phyloP scores from a whole-genome alignment of 169 alveolate genomes.

The Plasmodium chabaudi region DNA sequence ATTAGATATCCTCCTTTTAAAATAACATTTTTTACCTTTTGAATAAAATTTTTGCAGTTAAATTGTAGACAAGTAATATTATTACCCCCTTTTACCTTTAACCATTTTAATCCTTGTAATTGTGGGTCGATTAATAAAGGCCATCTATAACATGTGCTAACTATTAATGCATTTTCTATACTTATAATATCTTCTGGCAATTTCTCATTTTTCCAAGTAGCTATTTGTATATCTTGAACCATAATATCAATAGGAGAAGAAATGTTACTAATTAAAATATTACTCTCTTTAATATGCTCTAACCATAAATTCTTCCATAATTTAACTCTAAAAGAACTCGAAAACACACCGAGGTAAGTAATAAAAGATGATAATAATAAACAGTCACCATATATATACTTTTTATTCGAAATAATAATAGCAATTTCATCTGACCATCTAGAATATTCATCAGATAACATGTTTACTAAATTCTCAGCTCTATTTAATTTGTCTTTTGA shows the following conservation, averaged over 20 bases:
- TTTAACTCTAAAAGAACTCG: conserved; percentile 91
- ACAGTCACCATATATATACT: conserved; percentile 95
- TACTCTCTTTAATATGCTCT: conserved; percentile 89
- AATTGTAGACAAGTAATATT: conserved; percentile 92
- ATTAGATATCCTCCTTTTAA: conserved; percentile 94
- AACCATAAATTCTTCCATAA: conserved; percentile 94
- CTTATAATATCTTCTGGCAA: conserved; percentile 96
- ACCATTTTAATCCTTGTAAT: conserved; percentile 96
- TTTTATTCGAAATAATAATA: conserved; percentile 89
- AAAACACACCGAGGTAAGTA: conserved; percentile 96
- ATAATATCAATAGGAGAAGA: conserved; percentile 92
- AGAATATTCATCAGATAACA: conserved; percentile 95
- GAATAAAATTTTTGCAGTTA: conserved; percentile 92
- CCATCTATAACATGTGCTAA: conserved; percentile 95
- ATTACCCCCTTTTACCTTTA: conserved; percentile 94
- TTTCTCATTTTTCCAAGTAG: conserved; percentile 96
- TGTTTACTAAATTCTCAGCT: conserved; percentile 95
- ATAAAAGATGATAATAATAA: conserved; percentile 96
- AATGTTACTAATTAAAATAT: conserved; percentile 92
- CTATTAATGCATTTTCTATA: conserved; percentile 95
- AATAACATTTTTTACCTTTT: conserved; percentile 89
- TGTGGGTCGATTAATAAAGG: conserved; percentile 97
- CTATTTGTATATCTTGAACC: conserved; percentile 94
- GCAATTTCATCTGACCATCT: conserved; percentile 96
- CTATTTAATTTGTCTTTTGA: conserved; percentile 91